Evolutionary conservation across 2,329 filamentous ascomycete species (phyloP).

Genomic region (Ustilaginoidea virens): DNA sequence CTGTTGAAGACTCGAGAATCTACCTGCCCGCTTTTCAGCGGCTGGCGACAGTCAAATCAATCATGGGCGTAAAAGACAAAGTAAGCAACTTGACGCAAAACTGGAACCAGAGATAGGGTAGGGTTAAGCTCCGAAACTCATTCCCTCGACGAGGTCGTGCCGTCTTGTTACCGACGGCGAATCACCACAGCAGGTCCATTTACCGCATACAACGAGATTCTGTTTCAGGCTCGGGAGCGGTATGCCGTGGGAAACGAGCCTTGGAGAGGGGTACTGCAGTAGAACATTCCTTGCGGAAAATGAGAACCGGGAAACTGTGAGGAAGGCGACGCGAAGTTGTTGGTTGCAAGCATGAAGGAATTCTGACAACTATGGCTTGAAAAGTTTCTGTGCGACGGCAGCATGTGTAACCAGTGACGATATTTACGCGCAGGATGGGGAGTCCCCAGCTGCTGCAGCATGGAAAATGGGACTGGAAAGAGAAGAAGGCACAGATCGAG

Average conservation of each 20-base stretch:
- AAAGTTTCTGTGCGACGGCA: neutral
- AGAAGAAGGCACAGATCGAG: neutral
- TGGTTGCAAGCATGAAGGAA: slow-evolving; percentile 26
- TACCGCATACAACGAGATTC: slow-evolving; percentile 34
- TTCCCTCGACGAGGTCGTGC: slow-evolving; percentile 37
- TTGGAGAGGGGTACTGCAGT: slow-evolving; percentile 25
- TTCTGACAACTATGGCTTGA: slow-evolving; percentile 13
- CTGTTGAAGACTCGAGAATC: slow-evolving; percentile 15
- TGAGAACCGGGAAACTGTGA: slow-evolving; percentile 61
- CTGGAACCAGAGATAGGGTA: slow-evolving; percentile 64
- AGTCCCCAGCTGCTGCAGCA: slow-evolving; percentile 2
- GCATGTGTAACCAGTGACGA: too few relatives aligned
- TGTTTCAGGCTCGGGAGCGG: slow-evolving; percentile 47
- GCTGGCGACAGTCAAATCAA: slow-evolving; percentile 18
- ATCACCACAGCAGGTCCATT: slow-evolving; percentile 23
- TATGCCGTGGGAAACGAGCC: slow-evolving; percentile 28
- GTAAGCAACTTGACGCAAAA: slow-evolving; percentile 59
- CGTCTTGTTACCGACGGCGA: slow-evolving; percentile 22
- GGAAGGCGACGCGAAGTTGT: slow-evolving; percentile 54
- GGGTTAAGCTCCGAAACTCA: slow-evolving; percentile 89
- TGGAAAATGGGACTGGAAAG: too few relatives aligned
- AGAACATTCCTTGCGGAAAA: slow-evolving; percentile 57
- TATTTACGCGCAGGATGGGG: too few relatives aligned
- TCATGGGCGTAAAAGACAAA: slow-evolving; percentile 45
- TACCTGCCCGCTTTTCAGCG: slow-evolving; percentile 35